A percentile compares a stretch with the other conserved stretches of the same genome.
Evolutionary conservation across 31 red algal species (phyloP).

Genomic region (Porphyra umbilicalis): DNA sequence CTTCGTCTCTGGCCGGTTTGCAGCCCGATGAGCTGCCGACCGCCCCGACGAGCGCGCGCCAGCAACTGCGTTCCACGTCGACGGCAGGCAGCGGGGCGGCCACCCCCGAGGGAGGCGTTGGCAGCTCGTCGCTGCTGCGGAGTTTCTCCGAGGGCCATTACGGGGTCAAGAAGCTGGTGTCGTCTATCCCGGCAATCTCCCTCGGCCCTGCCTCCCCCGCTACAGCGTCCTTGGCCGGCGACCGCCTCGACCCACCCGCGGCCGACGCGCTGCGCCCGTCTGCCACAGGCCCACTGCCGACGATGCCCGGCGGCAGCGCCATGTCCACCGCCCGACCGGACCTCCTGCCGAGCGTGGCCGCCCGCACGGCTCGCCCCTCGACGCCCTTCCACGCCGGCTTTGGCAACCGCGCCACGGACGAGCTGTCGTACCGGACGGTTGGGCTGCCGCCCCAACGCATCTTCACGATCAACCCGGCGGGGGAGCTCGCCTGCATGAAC

Average conservation of each 20-base stretch:
- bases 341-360: too few relatives aligned
- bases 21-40: background rate
- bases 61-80: background rate
- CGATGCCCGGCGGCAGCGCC: background rate
- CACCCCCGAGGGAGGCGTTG: background rate
- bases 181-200: background rate
- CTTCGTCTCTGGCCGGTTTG: too few relatives aligned
- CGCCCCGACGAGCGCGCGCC: background rate
- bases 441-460: slow-evolving; percentile 83
- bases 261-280: background rate
- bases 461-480: slow-evolving; percentile 85
- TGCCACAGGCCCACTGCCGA: background rate
- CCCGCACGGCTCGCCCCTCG: background rate
- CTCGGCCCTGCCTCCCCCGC: background rate
- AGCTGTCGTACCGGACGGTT: slow-evolving; percentile 77
- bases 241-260: background rate
- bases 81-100: background rate
- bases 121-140: background rate
- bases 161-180: background rate
- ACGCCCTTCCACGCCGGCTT: slow-evolving; percentile 95
- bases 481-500: slow-evolving; percentile 88
- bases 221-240: background rate
- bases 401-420: slow-evolving; percentile 92
- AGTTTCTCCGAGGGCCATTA: background rate
- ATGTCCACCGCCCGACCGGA: too few relatives aligned